Conservation (phyloP, 164 flowering plant genomes). For the Umbellularia californica region DNA sequence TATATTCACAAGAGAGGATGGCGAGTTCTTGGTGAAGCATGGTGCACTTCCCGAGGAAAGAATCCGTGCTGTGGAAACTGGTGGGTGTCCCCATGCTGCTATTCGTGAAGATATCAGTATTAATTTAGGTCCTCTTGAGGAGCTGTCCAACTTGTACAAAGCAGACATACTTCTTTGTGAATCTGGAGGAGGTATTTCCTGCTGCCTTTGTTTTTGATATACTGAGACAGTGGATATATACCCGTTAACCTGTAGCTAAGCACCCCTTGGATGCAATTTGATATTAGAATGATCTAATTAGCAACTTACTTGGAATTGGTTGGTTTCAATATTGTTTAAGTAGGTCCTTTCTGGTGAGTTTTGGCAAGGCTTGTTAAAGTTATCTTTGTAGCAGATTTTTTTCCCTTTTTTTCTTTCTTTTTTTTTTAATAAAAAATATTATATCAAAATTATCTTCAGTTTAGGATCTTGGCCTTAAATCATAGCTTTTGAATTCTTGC, state of each 20-base stretch:
- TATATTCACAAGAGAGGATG: slow-evolving; percentile 96
- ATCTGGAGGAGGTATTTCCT: slow-evolving; percentile 90
- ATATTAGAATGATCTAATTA: not conserved
- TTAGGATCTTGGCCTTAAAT: too few species aligned
- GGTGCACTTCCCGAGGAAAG: slow-evolving; percentile 97
- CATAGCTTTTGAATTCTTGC: not conserved
- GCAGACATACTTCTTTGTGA: slow-evolving; percentile 95
- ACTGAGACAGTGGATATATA: not conserved
- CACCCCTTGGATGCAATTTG: not conserved
- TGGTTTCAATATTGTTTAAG: not conserved
- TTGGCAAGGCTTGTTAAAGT: not conserved
- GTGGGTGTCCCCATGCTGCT: slow-evolving; percentile 99
- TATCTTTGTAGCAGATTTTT: too few species aligned
- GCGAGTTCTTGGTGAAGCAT: slow-evolving; percentile 87
- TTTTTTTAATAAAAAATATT: too few species aligned
- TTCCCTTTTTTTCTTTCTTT: not conserved
- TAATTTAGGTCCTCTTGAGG: slow-evolving; percentile 95
- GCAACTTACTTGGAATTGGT: not conserved
- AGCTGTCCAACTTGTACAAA: slow-evolving; percentile 82
- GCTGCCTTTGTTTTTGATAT: not conserved
- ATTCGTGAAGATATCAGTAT: slow-evolving; percentile 98
- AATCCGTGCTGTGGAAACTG: slow-evolving; percentile 98
- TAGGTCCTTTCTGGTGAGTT: not conserved
- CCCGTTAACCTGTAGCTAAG: not conserved
- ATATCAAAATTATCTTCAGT: not conserved